Conservation (phyloP, 495 filamentous ascomycete genomes). For the Eremomyces bilateralis region DNA sequence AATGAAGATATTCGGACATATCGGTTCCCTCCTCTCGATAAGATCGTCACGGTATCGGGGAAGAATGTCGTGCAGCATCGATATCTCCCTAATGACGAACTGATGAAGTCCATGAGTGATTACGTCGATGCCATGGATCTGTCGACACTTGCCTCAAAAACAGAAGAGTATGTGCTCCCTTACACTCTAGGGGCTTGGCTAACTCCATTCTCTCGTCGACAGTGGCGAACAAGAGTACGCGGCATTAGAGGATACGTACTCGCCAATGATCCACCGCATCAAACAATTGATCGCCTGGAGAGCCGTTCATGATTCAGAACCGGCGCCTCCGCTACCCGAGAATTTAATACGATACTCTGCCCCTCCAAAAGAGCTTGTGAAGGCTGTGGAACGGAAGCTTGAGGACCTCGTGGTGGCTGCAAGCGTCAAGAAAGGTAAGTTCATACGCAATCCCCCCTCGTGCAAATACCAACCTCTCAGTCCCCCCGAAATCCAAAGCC, state of each 20-base stretch:
- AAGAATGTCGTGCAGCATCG: slow-evolving; percentile 64
- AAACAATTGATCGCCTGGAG: slow-evolving; percentile 66
- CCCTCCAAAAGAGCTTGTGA: slow-evolving; percentile 43
- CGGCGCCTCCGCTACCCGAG: slow-evolving; percentile 41
- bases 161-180: slow-evolving; percentile 40
- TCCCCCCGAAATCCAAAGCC: slow-evolving; percentile 56
- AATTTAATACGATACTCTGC: slow-evolving; percentile 53
- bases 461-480: slow-evolving; percentile 26
- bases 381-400: slow-evolving; percentile 30
- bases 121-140: slow-evolving; percentile 94
- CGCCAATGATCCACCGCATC: slow-evolving; percentile 79
- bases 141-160: slow-evolving; percentile 35
- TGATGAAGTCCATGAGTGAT: slow-evolving; percentile 62
- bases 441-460: neutral
- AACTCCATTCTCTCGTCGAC: no score
- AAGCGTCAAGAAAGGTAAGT: slow-evolving; percentile 67
- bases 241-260: slow-evolving; percentile 63
- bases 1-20: slow-evolving; percentile 78
- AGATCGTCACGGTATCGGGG: slow-evolving; percentile 76
- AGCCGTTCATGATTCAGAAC: slow-evolving; percentile 49
- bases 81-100: slow-evolving; percentile 54
- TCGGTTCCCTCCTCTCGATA: slow-evolving; percentile 76
- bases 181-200: no score
- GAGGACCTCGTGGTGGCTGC: slow-evolving; percentile 42
- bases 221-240: no score